phyloP scores from a whole-genome alignment of 768 basidiomycete species.

The Podaxis carcinomalis region DNA sequence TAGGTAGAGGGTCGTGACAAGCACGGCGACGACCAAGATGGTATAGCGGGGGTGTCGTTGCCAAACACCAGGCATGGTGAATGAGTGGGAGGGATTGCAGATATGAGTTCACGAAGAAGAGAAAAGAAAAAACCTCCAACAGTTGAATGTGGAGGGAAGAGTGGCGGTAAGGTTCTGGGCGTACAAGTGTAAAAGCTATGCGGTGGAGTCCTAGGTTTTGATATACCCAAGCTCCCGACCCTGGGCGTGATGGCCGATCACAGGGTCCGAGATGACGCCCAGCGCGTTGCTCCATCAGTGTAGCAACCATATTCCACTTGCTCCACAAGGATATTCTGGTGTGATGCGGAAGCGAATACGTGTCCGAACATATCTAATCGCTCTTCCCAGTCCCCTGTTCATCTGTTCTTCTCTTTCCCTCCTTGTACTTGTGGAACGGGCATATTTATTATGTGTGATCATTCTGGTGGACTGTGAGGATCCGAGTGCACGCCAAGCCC shows the following conservation, averaged over 20 bases:
- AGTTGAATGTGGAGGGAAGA: slow-evolving; percentile 1
- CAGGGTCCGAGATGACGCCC: neutral
- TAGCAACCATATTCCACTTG: neutral
- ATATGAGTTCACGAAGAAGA: neutral
- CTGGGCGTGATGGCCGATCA: neutral
- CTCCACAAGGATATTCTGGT: neutral
- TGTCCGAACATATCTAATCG: neutral
- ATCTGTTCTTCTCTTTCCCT: too few relatives aligned
- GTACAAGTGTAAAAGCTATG: neutral
- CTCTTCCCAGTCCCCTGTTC: neutral
- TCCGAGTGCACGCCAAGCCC: neutral
- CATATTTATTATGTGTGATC: neutral
- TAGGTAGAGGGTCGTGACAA: slow-evolving; percentile 44
- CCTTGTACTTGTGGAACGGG: too few relatives aligned
- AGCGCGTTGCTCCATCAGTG: neutral
- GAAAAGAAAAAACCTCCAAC: neutral
- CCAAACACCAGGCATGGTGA: slow-evolving; percentile 26
- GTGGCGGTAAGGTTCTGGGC: neutral
- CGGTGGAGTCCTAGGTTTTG: slow-evolving; percentile 1
- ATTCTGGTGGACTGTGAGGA: neutral
- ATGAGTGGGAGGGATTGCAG: neutral
- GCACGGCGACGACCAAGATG: slow-evolving; percentile 35
- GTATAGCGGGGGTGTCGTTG: slow-evolving; percentile 51
- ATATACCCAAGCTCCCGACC: neutral
- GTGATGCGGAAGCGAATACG: neutral